Evolutionary conservation across 371 early-diverging fungal species (phyloP).

Genomic region (Zancudomyces culisetae): DNA sequence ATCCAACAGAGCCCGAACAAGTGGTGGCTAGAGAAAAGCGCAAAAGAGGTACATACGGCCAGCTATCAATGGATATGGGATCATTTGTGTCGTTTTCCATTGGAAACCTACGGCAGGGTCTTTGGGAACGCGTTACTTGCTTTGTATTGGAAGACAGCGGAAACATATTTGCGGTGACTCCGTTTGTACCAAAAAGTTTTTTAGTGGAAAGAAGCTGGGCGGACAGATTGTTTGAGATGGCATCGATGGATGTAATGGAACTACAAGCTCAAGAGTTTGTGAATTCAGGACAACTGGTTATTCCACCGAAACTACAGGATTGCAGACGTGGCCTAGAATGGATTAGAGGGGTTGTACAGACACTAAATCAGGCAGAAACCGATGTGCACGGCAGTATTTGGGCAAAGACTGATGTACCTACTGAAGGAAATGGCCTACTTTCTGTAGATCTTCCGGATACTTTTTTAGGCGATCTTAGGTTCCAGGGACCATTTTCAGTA

Average conservation of each 20-base stretch:
- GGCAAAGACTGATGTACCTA: background rate
- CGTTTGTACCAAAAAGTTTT: slow-evolving; percentile 17
- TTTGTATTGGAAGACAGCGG: slow-evolving; percentile 16
- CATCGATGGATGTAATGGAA: slow-evolving; percentile 18
- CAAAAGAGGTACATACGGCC: background rate
- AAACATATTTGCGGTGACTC: slow-evolving; percentile 17
- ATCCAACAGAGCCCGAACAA: slow-evolving; percentile 15
- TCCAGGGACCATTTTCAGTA: slow-evolving; percentile 21
- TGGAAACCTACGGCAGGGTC: slow-evolving; percentile 10
- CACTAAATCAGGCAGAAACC: background rate
- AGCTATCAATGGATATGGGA: background rate
- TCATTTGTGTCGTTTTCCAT: slow-evolving; percentile 11
- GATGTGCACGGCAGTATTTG: background rate
- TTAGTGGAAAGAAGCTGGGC: slow-evolving; percentile 16
- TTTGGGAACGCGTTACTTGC: slow-evolving; percentile 21
- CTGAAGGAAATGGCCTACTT: background rate
- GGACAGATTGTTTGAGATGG: slow-evolving; percentile 10
- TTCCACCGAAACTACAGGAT: slow-evolving; percentile 18
- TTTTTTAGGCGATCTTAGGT: slow-evolving; percentile 6
- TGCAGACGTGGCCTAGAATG: slow-evolving; percentile 5
- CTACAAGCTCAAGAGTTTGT: slow-evolving; percentile 23
- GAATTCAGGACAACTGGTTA: slow-evolving; percentile 6
- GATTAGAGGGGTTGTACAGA: background rate
- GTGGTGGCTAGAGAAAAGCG: background rate
- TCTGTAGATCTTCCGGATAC: slow-evolving; percentile 8